Percentiles rank a stretch among this genome's conserved stretches.
Evolutionary conservation across 2,329 filamentous ascomycete genomes (phyloP).

Genomic region (Akanthomyces dipterigenus): DNA sequence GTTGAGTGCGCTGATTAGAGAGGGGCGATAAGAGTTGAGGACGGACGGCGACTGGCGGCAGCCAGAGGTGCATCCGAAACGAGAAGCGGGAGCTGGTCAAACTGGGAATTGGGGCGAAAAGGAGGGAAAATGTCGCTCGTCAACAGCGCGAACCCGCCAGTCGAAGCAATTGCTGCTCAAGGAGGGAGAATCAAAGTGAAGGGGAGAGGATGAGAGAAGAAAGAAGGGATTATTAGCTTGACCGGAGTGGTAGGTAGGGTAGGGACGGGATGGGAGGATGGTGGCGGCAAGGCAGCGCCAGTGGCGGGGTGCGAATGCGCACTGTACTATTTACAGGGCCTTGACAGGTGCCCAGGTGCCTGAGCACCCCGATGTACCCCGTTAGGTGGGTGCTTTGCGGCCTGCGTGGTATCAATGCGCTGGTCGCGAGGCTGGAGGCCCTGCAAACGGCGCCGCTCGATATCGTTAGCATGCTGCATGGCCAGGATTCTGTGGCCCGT

Average conservation of each 20-base stretch:
- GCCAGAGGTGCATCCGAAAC: neutral
- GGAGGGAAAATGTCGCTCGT: neutral
- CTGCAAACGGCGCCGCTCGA: no score
- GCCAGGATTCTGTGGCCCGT: no score
- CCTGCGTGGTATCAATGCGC: no score
- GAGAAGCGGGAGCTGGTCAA: constrained; percentile 1
- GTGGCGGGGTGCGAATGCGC: neutral
- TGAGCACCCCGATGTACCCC: no score
- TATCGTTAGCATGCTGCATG: no score
- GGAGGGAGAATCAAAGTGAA: neutral
- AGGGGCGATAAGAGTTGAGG: constrained; percentile 12
- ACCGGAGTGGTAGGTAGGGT: neutral
- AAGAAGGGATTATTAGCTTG: constrained; percentile 5
- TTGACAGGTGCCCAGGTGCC: neutral
- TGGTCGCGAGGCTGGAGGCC: no score
- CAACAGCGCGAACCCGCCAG: constrained; percentile 1
- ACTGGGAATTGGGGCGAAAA: neutral
- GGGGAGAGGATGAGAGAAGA: constrained; percentile 1
- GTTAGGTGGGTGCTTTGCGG: no score
- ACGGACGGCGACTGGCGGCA: constrained; percentile 2
- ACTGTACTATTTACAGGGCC: neutral
- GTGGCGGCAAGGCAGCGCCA: neutral
- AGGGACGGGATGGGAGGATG: neutral
- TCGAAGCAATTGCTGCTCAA: constrained; percentile 12
- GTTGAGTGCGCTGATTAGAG: constrained; percentile 7